Evolutionary conservation across 2,329 filamentous ascomycete genomes (phyloP).

Genomic region (Fusarium longipes): DNA sequence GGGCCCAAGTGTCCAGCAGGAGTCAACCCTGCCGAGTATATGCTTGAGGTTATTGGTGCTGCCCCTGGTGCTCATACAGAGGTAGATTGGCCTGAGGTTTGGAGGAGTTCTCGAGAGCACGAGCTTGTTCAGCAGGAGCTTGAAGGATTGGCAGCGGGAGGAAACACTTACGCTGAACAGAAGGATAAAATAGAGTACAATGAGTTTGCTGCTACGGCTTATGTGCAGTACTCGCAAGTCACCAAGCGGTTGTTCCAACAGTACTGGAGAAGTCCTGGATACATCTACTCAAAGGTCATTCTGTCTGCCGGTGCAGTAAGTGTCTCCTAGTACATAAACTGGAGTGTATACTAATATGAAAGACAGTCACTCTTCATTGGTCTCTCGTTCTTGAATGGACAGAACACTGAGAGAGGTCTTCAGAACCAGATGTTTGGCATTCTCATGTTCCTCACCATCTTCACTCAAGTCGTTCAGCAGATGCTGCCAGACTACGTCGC

Average conservation of each 20-base stretch:
- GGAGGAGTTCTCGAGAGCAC: conserved; percentile 51
- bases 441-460: conserved; percentile 78
- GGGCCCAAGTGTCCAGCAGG: conserved; percentile 62
- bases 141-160: conserved; percentile 36
- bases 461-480: conserved; percentile 72
- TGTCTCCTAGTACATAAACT: conserved; percentile 35
- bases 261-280: conserved; percentile 62
- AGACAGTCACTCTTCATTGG: conserved; percentile 69
- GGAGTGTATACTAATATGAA: neutral
- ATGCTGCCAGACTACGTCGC: conserved; percentile 78
- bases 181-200: conserved; percentile 32
- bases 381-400: conserved; percentile 72
- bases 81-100: conserved; percentile 54
- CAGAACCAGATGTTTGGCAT: conserved; percentile 79
- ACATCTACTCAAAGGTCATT: conserved; percentile 68
- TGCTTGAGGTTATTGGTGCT: conserved; percentile 62
- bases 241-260: conserved; percentile 52
- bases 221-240: conserved; percentile 51
- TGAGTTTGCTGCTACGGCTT: conserved; percentile 49
- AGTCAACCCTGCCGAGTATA: conserved; percentile 76
- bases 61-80: conserved; percentile 63
- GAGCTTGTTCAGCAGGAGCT: conserved; percentile 50
- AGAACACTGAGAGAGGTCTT: conserved; percentile 71
- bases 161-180: neutral
- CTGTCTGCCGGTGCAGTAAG: conserved; percentile 44